Evolutionary conservation across 371 early-diverging fungal species (phyloP).

Genomic region (Apophysomyces elegans): DNA sequence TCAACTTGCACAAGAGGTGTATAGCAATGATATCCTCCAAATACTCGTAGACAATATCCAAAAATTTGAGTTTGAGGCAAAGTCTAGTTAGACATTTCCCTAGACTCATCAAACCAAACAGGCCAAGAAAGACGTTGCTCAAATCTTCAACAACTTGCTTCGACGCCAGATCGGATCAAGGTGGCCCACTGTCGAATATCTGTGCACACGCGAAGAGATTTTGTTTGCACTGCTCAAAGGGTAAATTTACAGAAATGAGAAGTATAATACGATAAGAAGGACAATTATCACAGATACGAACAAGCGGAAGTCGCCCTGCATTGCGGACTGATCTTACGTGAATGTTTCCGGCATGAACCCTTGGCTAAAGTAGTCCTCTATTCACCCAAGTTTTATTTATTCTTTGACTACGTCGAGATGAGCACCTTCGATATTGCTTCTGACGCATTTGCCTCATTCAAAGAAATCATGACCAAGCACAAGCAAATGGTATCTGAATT

Average conservation of each 20-base stretch:
- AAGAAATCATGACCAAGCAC: slow-evolving; percentile 91
- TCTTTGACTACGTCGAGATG: slow-evolving; percentile 91
- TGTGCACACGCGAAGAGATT: slow-evolving; percentile 78
- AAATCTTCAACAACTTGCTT: slow-evolving; percentile 93
- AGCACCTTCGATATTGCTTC: slow-evolving; percentile 95
- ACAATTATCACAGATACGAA: slow-evolving; percentile 67
- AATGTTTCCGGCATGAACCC: slow-evolving; percentile 91
- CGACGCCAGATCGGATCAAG: slow-evolving; percentile 91
- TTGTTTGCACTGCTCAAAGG: slow-evolving; percentile 79
- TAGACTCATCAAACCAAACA: slow-evolving; percentile 18
- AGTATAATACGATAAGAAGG: neutral
- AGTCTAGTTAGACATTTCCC: neutral
- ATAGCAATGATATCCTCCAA: slow-evolving; percentile 83
- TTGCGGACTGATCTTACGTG: slow-evolving; percentile 94
- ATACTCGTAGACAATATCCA: slow-evolving; percentile 81
- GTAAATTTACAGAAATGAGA: slow-evolving; percentile 42
- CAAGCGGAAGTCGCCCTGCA: slow-evolving; percentile 92
- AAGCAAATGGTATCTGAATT: slow-evolving; percentile 88
- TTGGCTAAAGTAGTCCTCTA: slow-evolving; percentile 82
- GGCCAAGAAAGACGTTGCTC: slow-evolving; percentile 95
- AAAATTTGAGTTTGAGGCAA: slow-evolving; percentile 91
- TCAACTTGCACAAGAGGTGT: slow-evolving; percentile 91
- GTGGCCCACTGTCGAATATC: slow-evolving; percentile 93
- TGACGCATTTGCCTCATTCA: slow-evolving; percentile 96
- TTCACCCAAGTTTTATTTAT: slow-evolving; percentile 81